Conservation (phyloP, 2,329 filamentous ascomycete species). For the Ophioceras dolichostomum region DNA sequence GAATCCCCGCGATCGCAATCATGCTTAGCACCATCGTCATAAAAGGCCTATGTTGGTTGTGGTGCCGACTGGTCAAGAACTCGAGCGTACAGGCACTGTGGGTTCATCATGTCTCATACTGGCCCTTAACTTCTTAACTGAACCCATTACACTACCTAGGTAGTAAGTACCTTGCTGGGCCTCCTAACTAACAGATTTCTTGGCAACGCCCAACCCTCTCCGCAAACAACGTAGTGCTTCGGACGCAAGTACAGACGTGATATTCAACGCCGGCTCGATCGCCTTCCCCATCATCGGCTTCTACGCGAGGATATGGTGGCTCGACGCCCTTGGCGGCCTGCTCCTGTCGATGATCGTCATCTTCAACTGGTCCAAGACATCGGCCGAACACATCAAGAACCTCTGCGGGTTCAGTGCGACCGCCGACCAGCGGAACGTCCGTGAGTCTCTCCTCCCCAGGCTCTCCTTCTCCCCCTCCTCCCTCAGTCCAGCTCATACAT, state of each 20-base stretch:
- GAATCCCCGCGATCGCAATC: conserved; percentile 60
- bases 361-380: conserved; percentile 64
- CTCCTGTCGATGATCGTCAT: conserved; percentile 71
- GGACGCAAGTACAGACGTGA: conserved; percentile 42
- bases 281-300: conserved; percentile 76
- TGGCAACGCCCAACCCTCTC: not conserved
- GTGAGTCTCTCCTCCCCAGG: conserved; percentile 12
- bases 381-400: conserved; percentile 66
- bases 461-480: not conserved
- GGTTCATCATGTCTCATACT: conserved; percentile 20
- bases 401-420: conserved; percentile 67
- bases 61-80: conserved; percentile 78
- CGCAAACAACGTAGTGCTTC: no score
- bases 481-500: not conserved
- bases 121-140: no score
- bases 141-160: no score
- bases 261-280: conserved; percentile 86
- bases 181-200: not conserved
- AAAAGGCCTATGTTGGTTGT: conserved; percentile 74
- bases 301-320: conserved; percentile 70
- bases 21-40: conserved; percentile 74
- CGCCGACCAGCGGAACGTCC: conserved; percentile 70
- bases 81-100: conserved; percentile 71
- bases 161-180: no score
- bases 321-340: conserved; percentile 69